Base-by-base conservation (phyloP, 1,284 basidiomycete species). In the Somion occarium region DNA sequence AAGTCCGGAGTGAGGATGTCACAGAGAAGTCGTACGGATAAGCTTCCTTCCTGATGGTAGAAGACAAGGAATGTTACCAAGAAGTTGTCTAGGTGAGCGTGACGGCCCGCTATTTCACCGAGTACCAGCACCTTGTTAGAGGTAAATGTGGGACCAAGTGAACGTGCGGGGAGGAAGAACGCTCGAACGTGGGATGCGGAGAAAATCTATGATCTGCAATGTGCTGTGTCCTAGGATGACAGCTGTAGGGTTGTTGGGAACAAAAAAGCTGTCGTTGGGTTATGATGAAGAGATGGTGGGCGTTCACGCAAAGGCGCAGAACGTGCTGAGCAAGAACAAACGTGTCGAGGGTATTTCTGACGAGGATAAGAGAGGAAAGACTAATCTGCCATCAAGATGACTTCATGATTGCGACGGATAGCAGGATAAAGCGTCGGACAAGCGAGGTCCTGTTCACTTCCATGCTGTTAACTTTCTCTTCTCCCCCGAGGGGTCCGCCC, bases 111-210 rank as follows among this genome's bases (percentile, higher is more conserved):
- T 12, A 26, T 46, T 46, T 46, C 44, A n/a, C 44, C 44, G 44
- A 34, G 26, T 12, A 44, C 39, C 13, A 9, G 44, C 15, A 34
- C 4, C 12, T 4, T 24, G 5, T 15, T 34, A 7, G 30, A 7
- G 15, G 30, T 34, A 15, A 15, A 7, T 7, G 30, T 7, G 30
- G 15, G 30, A 44, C 4, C 4, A n/a, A 46, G 44, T n/a, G 44
- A 46, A 34, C 23, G 44, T 26, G 44, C 24, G 19, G 23, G n/a
- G 44, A 22, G 18, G 39, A 42, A 27, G 44, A 46, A 27, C 19
- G 44, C 23, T 46, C 44, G 26, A 46, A 46, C 44, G 44, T 46
- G 44, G 44, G 44, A 46, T 46, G 24, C 44, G 44, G 44, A 44
- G 43, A n/a, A 34, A n/a, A 34, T 34, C 7, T 7, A 7, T 34